Conservation (phyloP, 2,329 filamentous ascomycete species). For the Aspergillus pseudoviridinutans region DNA sequence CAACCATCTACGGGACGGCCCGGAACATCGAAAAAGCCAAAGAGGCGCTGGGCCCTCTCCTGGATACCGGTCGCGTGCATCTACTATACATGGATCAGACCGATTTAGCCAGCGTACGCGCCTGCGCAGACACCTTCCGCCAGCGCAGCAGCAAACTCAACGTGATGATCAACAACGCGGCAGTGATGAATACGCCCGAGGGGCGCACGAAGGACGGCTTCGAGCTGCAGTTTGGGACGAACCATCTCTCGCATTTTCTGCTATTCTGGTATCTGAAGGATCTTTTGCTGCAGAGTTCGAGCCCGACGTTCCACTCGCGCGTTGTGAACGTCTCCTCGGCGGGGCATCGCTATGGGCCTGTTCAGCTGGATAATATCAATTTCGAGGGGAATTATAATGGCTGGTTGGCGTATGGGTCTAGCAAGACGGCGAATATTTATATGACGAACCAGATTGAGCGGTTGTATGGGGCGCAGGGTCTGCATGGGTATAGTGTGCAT, state of each 20-base stretch:
- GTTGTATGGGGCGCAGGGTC: slow-evolving; percentile 40
- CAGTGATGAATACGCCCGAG: neutral
- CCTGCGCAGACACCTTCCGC: too few relatives aligned
- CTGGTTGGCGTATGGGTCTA: slow-evolving; percentile 43
- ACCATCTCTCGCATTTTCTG: slow-evolving; percentile 53
- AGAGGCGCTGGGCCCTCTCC: too few relatives aligned
- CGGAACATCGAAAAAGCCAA: too few relatives aligned
- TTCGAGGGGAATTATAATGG: slow-evolving; percentile 34
- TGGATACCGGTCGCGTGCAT: too few relatives aligned
- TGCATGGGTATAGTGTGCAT: slow-evolving; percentile 46
- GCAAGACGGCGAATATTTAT: slow-evolving; percentile 51
- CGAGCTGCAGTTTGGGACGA: slow-evolving; percentile 51
- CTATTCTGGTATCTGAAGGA: slow-evolving; percentile 48
- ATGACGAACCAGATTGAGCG: slow-evolving; percentile 51
- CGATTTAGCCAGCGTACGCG: too few relatives aligned
- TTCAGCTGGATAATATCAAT: slow-evolving; percentile 39
- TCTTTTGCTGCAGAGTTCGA: slow-evolving; percentile 17
- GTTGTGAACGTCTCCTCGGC: slow-evolving; percentile 46
- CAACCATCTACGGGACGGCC: too few relatives aligned
- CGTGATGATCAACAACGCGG: too few relatives aligned
- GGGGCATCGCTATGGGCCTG: slow-evolving; percentile 36
- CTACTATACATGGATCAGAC: too few relatives aligned
- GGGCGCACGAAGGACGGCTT: slow-evolving; percentile 38
- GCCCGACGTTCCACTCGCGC: slow-evolving; percentile 40
- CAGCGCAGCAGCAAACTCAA: too few relatives aligned